phyloP scores from a whole-genome alignment of 768 basidiomycete species.

The Infundibulicybe gibba region DNA sequence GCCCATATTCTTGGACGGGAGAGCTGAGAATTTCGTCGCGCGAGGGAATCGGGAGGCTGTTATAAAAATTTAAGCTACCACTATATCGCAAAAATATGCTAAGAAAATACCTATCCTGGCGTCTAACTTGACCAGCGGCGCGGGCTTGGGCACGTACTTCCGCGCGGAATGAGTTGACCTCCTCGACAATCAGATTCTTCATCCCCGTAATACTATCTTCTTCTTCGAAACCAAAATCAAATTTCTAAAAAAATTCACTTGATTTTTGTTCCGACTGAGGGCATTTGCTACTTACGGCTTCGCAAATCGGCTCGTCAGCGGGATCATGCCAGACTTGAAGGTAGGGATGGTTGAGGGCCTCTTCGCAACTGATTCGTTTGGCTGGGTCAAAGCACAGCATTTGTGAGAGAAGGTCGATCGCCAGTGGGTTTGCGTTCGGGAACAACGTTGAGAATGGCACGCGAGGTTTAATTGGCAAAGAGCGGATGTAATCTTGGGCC shows the following conservation, averaged over 20 bases:
- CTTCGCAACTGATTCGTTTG: conserved; percentile 93
- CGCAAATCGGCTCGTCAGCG: conserved; percentile 87
- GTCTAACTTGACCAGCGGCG: conserved; percentile 65
- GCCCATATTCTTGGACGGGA: conserved; percentile 63
- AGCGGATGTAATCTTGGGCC: conserved; percentile 98
- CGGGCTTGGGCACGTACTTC: conserved; percentile 86
- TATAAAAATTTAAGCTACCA: neutral
- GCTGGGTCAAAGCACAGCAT: conserved; percentile 96
- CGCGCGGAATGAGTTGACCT: conserved; percentile 85
- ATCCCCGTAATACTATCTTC: conserved; percentile 97
- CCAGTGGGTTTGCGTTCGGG: conserved; percentile 90
- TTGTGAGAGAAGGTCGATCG: conserved; percentile 88
- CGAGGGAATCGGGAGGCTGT: conserved; percentile 72
- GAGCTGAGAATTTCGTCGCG: conserved; percentile 81
- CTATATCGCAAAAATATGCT: conserved; percentile 1
- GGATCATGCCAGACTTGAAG: conserved; percentile 98
- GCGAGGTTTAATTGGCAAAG: conserved; percentile 93
- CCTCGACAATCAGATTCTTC: conserved; percentile 92
- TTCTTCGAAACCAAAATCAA: conserved; percentile 95
- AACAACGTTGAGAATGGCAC: conserved; percentile 90
- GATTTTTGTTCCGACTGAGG: neutral
- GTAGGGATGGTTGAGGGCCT: conserved; percentile 94
- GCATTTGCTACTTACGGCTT: conserved; percentile 51
- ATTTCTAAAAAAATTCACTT: conserved; percentile 49
- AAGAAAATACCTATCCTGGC: conserved; percentile 63